These are phyloP conservation scores for Berkeleyomyces basicola DNA, from an alignment of 2,329 filamentous ascomycete species.

Conservation along the genomic window DNA sequence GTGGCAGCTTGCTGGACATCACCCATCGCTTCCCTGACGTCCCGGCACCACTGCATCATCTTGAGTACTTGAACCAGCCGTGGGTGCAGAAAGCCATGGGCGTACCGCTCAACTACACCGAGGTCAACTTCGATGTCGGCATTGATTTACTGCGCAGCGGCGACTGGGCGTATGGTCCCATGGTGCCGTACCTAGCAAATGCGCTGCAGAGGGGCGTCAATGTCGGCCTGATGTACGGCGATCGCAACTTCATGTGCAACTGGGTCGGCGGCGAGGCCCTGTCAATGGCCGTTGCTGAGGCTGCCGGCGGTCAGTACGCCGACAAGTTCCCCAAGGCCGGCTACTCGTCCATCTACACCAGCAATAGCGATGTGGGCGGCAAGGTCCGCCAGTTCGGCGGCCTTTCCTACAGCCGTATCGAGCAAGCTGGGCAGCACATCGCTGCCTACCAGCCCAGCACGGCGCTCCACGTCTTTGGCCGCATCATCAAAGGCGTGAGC, in stretches of 20 bases:
- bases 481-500: constrained; percentile 39
- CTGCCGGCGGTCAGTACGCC: constrained; percentile 30
- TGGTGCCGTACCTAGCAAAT: constrained; percentile 31
- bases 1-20: constrained; percentile 45
- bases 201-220: constrained; percentile 47
- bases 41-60: constrained; percentile 44
- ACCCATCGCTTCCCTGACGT: constrained; percentile 38
- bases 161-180: constrained; percentile 8
- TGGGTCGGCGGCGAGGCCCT: constrained; percentile 61
- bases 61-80: constrained; percentile 47
- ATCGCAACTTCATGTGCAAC: constrained; percentile 47
- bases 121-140: constrained; percentile 49
- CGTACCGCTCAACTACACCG: constrained; percentile 41
- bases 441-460: constrained; percentile 45
- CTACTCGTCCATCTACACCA: constrained; percentile 55
- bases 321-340: constrained; percentile 46
- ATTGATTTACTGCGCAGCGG: constrained; percentile 27
- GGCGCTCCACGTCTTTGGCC: constrained; percentile 41
- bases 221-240: constrained; percentile 55
- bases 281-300: constrained; percentile 42
- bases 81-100: constrained; percentile 42
- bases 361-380: constrained; percentile 49
- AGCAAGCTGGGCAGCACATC: constrained; percentile 48
- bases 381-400: constrained; percentile 64
- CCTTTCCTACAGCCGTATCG: constrained; percentile 49